Evolutionary conservation across 2,329 filamentous ascomycete genomes (phyloP).

Genomic region (Parafenestella ontariensis): DNA sequence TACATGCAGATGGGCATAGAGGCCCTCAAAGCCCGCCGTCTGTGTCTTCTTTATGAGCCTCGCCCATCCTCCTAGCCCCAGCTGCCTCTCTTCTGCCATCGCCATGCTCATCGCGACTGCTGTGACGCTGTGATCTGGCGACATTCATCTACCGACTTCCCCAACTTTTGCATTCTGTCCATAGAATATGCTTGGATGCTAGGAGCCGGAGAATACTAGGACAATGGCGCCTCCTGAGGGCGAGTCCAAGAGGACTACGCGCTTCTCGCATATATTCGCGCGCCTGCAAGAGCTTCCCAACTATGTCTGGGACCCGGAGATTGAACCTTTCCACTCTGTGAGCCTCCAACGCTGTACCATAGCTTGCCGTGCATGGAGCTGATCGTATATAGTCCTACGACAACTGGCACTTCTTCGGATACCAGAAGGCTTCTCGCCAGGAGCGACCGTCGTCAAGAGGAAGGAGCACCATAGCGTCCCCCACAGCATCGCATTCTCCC

Average conservation of each 20-base stretch:
- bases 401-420: slow-evolving; percentile 72
- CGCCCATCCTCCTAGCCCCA: background rate
- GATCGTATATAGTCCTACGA: slow-evolving; percentile 71
- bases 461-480: slow-evolving; percentile 32
- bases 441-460: slow-evolving; percentile 34
- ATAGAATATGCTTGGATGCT: slow-evolving; percentile 11
- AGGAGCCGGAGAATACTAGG: slow-evolving; percentile 3
- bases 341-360: slow-evolving; percentile 9
- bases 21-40: background rate
- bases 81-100: background rate
- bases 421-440: slow-evolving; percentile 30
- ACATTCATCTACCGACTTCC: background rate
- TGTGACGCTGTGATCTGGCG: background rate
- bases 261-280: slow-evolving; percentile 43
- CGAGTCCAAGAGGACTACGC: slow-evolving; percentile 24
- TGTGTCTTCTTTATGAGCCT: background rate
- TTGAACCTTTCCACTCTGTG: slow-evolving; percentile 57
- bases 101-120: background rate
- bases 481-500: slow-evolving; percentile 37
- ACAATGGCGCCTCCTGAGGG: slow-evolving; percentile 25
- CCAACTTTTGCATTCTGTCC: background rate
- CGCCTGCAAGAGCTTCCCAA: slow-evolving; percentile 49
- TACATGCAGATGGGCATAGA: slow-evolving; percentile 3
- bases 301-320: slow-evolving; percentile 50
- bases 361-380: slow-evolving; percentile 9